A percentile compares a stretch with the other conserved stretches of the same genome.
These are phyloP conservation scores for Orbilia ellipsospora DNA, from an alignment of 2,329 filamentous ascomycete species.

Conservation along the genomic window DNA sequence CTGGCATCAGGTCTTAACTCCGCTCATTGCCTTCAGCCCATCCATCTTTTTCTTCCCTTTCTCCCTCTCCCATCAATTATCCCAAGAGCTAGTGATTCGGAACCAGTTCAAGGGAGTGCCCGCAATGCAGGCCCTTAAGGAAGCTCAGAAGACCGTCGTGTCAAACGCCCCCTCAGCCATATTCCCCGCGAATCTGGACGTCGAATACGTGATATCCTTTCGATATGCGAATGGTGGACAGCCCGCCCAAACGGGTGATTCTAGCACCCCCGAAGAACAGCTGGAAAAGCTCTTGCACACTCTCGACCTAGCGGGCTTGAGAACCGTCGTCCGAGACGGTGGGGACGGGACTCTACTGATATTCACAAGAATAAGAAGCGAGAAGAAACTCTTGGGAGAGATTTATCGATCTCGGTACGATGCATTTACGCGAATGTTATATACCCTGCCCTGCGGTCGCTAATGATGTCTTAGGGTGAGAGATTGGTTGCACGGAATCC, in stretches of 20 bases:
- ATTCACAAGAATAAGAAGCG: conserved; percentile 82
- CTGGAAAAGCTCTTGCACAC: conserved; percentile 82
- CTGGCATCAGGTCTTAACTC: too few species aligned
- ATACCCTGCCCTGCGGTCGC: background rate
- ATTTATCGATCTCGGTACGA: conserved; percentile 79
- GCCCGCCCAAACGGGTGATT: conserved; percentile 16
- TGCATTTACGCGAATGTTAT: background rate
- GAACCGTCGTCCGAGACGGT: conserved; percentile 86
- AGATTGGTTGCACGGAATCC: conserved; percentile 92
- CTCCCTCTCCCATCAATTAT: too few species aligned
- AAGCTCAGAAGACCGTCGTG: conserved; percentile 27
- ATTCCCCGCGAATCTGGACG: conserved; percentile 70
- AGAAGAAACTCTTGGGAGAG: conserved; percentile 78
- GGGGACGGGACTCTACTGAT: conserved; percentile 79
- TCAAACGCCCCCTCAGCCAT: conserved; percentile 29
- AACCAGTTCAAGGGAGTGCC: background rate
- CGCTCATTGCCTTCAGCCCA: too few species aligned
- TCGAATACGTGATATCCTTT: conserved; percentile 90
- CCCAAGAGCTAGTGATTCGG: too few species aligned
- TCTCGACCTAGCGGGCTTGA: conserved; percentile 81
- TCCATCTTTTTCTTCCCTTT: too few species aligned
- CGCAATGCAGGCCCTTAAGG: conserved; percentile 52
- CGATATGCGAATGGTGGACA: conserved; percentile 75
- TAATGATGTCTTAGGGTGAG: conserved; percentile 70
- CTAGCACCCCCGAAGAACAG: conserved; percentile 70